phyloP scores from a whole-genome alignment of 305 asterid species.

The Withania somnifera region DNA sequence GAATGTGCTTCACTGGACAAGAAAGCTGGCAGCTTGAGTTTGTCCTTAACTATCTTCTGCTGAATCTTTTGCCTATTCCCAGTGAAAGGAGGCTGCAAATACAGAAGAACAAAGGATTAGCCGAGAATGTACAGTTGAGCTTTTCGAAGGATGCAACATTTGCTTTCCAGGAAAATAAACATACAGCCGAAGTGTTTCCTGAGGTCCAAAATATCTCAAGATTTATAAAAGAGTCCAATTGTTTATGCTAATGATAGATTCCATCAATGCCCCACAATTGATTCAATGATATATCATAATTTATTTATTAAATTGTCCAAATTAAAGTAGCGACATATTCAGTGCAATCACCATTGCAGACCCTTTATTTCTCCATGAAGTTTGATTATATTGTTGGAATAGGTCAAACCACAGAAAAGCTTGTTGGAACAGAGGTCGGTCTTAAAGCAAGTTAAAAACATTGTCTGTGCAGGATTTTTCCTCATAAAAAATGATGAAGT shows the following conservation, averaged over 20 bases:
- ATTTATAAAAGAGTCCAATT: background rate
- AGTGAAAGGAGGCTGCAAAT: slow-evolving; percentile 27
- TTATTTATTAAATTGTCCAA: background rate
- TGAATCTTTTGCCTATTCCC: slow-evolving; percentile 31
- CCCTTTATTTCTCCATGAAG: background rate
- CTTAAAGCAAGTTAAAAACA: background rate
- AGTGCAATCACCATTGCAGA: background rate
- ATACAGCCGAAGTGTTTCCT: background rate
- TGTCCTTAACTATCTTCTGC: slow-evolving; percentile 32
- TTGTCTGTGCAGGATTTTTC: background rate
- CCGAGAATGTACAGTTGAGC: background rate
- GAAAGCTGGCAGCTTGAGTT: slow-evolving; percentile 31
- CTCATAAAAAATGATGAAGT: too few species aligned
- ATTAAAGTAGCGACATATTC: background rate
- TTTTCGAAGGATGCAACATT: background rate
- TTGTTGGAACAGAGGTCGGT: background rate
- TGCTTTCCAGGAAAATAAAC: background rate
- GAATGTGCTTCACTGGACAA: slow-evolving; percentile 40
- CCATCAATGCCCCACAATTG: background rate
- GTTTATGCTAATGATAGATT: background rate
- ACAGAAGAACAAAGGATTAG: background rate
- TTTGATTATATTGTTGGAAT: background rate
- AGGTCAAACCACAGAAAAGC: background rate
- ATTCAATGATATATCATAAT: background rate
- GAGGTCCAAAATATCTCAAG: background rate